Base-by-base conservation (phyloP, 352 stramenopile species). In the Globisporangium lucens region DNA sequence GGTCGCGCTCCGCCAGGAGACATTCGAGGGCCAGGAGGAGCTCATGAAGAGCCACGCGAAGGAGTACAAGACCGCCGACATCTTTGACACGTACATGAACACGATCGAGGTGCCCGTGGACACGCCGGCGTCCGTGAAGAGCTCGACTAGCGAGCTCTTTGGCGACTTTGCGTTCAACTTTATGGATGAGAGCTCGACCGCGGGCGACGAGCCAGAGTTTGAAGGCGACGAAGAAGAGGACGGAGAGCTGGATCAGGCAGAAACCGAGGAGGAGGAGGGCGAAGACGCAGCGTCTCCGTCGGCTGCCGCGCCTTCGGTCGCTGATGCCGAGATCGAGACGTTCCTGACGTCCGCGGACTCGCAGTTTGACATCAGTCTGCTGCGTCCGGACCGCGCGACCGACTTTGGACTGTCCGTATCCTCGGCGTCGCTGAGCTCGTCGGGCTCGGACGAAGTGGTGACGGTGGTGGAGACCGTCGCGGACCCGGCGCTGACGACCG, bases 81-180 rank as follows among this genome's bases (percentile, higher is more conserved):
- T 93, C 43, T 95, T 93, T 63, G 83, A 92, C 62, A 95, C 87
- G 56, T 95, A 90, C 72, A 95, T 95, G 82, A 91, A 95, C 68
- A 91, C 87, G 10, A 76, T 90, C 24, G 87, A 95, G 65, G 84
- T 95, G 35, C 83, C 85, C 1, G 77, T 91, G 47, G 87, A 95
- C 65, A 95, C 87, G n/a, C 87, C 87, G 8, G 87, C 82, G 57
- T 93, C 85, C 20, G 82, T 91, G 20, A 89, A 89, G 76, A 90
- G 79, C 74, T 82, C 75, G 33, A 76, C 76, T 35, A 83, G 79
- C 27, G 84, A 93, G 58, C 65, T 93, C 13, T 95, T 95, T 60
- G 82, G 85, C 41, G 83, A 93, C 73, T 93, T 93, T 71, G 82
- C 85, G 13, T 93, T 91, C 73, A 93, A 93, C 69, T 89, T 89